Conservation (phyloP, 257 asterid species). For the Scutellaria galericulata region DNA sequence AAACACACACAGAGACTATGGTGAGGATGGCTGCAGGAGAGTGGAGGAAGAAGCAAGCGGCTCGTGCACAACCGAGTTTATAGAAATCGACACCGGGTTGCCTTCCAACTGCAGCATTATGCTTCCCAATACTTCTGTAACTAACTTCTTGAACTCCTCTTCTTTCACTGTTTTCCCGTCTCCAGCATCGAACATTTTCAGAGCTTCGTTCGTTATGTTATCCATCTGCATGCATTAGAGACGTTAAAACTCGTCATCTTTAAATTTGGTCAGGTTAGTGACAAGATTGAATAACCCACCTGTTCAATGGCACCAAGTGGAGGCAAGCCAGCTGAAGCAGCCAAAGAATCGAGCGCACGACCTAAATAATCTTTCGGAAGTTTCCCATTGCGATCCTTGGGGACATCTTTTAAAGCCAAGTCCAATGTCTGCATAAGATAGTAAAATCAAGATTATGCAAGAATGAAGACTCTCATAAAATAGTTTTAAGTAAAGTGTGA, state of each 20-base stretch:
- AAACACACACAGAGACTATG: slow-evolving; percentile 16
- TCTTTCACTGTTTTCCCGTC: slow-evolving; percentile 76
- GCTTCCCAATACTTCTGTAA: slow-evolving; percentile 72
- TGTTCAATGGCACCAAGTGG: slow-evolving; percentile 79
- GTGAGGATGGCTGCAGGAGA: slow-evolving; percentile 61
- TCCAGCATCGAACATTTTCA: slow-evolving; percentile 61
- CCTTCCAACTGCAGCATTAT: slow-evolving; percentile 87
- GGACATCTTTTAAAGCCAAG: slow-evolving; percentile 52
- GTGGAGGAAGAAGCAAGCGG: slow-evolving; percentile 72
- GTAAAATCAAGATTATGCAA: background rate
- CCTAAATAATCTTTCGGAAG: slow-evolving; percentile 67
- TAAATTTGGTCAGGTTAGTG: background rate
- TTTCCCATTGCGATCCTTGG: slow-evolving; percentile 72
- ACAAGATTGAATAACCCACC: slow-evolving; percentile 55
- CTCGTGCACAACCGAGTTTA: slow-evolving; percentile 85
- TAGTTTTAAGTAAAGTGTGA: no score
- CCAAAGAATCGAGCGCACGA: slow-evolving; percentile 70
- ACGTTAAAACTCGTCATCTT: no score
- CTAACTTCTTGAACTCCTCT: slow-evolving; percentile 83
- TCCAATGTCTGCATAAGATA: slow-evolving; percentile 60
- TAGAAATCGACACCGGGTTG: slow-evolving; percentile 71
- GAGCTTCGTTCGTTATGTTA: slow-evolving; percentile 54
- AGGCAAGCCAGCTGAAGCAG: slow-evolving; percentile 85
- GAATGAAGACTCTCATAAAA: background rate
- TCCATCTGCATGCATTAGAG: slow-evolving; percentile 63